phyloP scores from a whole-genome alignment of 768 basidiomycete species.

The Boletus pseudo-olivaceus region DNA sequence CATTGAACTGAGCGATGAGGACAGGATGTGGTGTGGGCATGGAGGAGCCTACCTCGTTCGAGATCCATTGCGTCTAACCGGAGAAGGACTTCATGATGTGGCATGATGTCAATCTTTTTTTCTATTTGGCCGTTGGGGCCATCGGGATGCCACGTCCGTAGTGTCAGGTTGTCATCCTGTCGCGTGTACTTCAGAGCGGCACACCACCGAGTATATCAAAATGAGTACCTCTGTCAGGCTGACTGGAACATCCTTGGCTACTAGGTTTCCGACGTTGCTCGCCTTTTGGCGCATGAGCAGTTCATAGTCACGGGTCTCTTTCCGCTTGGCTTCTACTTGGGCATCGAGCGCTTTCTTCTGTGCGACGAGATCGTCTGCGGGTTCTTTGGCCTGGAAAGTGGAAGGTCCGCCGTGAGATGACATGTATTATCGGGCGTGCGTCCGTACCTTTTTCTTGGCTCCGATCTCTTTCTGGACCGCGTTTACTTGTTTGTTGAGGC shows the following conservation, averaged over 20 bases:
- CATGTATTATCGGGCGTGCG: not conserved
- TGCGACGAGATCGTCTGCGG: constrained; percentile 82
- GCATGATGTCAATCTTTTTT: constrained; percentile 73
- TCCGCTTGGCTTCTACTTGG: constrained; percentile 70
- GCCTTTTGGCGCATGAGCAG: constrained; percentile 76
- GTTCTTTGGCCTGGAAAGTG: constrained; percentile 73
- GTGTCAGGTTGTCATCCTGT: constrained; percentile 85
- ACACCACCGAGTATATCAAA: not conserved
- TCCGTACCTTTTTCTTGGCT: constrained; percentile 83
- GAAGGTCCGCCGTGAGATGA: not conserved
- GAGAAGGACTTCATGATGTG: constrained; percentile 96
- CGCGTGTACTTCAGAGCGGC: not conserved
- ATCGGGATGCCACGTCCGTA: constrained; percentile 84
- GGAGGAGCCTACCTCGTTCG: constrained; percentile 66
- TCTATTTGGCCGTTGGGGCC: constrained; percentile 71
- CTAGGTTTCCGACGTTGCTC: constrained; percentile 84
- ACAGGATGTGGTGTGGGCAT: not conserved
- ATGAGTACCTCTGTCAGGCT: constrained; percentile 75
- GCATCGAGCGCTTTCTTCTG: constrained; percentile 84
- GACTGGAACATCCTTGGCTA: constrained; percentile 81
- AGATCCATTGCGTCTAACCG: constrained; percentile 95
- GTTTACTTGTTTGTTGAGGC: constrained; percentile 78
- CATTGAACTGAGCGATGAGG: constrained; percentile 7
- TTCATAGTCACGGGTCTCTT: constrained; percentile 76
- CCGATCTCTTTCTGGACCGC: constrained; percentile 92